Conservation (phyloP, 768 basidiomycete genomes). For the Tricholoma matsutake region DNA sequence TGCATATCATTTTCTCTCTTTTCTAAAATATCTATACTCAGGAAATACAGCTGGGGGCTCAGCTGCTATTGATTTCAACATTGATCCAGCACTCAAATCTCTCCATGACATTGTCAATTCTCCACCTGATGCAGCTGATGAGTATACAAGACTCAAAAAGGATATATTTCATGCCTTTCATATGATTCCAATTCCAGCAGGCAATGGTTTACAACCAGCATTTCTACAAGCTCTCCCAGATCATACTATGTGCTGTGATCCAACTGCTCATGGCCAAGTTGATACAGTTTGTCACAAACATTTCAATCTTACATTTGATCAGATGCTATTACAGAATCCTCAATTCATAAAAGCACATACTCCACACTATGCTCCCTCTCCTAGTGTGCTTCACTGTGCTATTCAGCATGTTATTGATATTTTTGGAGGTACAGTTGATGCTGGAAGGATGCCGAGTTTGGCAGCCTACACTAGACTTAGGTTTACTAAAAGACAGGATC, state of each 20-base stretch:
- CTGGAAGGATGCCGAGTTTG: no score
- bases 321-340: constrained; percentile 20
- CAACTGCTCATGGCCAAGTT: constrained; percentile 8
- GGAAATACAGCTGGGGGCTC: no score
- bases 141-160: constrained; percentile 17
- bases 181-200: constrained; percentile 12
- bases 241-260: constrained; percentile 24
- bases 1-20: no score
- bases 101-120: neutral
- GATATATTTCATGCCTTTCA: constrained; percentile 23
- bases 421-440: constrained; percentile 18
- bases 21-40: no score
- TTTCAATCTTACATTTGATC: constrained; percentile 16
- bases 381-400: constrained; percentile 16
- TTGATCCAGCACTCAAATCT: no score
- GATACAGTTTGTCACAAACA: constrained; percentile 11
- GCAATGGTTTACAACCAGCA: constrained; percentile 16
- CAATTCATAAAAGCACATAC: constrained; percentile 12
- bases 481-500: no score
- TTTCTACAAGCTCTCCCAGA: constrained; percentile 20
- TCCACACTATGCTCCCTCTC: constrained; percentile 17
- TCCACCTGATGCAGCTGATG: neutral
- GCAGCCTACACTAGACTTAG: no score
- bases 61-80: no score
- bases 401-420: constrained; percentile 17